These are phyloP conservation scores for Tylopilus rubrobrunneus DNA, from an alignment of 768 basidiomycete genomes.

Conservation along the genomic window DNA sequence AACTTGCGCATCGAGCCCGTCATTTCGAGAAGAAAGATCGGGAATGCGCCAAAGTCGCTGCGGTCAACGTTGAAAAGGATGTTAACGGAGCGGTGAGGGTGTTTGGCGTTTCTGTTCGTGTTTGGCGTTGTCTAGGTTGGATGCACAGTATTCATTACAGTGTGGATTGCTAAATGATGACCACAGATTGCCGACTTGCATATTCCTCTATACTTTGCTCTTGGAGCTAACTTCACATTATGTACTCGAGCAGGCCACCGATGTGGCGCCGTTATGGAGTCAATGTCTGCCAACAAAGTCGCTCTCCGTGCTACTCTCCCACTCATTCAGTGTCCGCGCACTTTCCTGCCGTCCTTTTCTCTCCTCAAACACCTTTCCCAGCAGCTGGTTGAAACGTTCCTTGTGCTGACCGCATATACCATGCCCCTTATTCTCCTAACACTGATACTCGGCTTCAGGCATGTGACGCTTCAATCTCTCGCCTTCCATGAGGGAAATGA, in stretches of 20 bases:
- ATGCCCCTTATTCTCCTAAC: conserved; percentile 64
- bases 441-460: conserved; percentile 38
- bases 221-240: no score
- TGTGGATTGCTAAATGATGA: neutral
- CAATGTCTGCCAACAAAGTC: neutral
- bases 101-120: neutral
- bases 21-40: conserved; percentile 36
- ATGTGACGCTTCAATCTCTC: conserved; percentile 50
- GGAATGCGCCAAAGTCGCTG: conserved; percentile 36
- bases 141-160: neutral
- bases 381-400: conserved; percentile 44
- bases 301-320: neutral
- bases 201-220: neutral
- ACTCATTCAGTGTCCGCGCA: neutral
- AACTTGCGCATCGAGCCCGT: conserved; percentile 51
- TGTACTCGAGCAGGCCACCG: neutral
- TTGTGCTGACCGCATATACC: conserved; percentile 47
- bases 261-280: neutral
- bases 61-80: conserved; percentile 39
- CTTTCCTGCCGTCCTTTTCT: conserved; percentile 16
- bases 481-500: conserved; percentile 53
- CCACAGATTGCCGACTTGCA: neutral
- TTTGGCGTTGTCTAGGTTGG: conserved; percentile 3
- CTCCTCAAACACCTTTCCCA: conserved; percentile 59
- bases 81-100: conserved; percentile 31